Base-by-base conservation (phyloP, 139 green algal species). In the Pleodorina starrii region DNA sequence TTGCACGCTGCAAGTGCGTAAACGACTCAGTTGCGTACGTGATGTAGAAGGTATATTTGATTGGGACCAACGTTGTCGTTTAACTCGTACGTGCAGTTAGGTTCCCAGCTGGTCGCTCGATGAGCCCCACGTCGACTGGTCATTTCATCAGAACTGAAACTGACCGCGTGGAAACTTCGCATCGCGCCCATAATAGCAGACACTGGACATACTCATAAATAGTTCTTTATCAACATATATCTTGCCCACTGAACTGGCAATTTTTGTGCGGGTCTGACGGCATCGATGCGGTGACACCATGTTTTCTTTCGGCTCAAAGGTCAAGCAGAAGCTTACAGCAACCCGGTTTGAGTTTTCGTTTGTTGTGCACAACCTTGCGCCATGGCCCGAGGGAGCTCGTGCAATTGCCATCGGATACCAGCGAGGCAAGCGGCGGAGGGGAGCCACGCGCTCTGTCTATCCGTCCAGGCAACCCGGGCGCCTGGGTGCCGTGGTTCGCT, bases 371-470 rank as follows among this genome's bases (percentile, higher is more conserved):
- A 93, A 91, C 25, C 86, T 96, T 51, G 81, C 90, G 48, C 93
- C 93, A 54, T 96, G 93, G 93, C 92, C 92, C 1, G 75, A 87
- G 42, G 89, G 88, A 35, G 81, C 83, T 7, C 78, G 86, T 19
- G 91, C 92, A 0, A 87, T 95, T 10, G 93, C 93, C 0, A 89
- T 96, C 59, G 93, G 92, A 25, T 96, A 92, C 83, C 93, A 96
- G 69, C 74, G 93, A n/a, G 93, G 92, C 72, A 95, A 95, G 86
- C 78, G 91, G 59, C 91, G 92, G 57, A 88, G 94, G 1, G 94
- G 94, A 10, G 92, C 92, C 0, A 96, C 94, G 7, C 90, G 88
- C 46, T 92, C 90, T 0, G 87, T 95, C 10, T 93, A 92, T 36
- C 75, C 85, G 46, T 79, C 90, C 51, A 77, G 74, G 59, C 84